phyloP scores from a whole-genome alignment of 176 grass and related monocot genomes.

The Miscanthus lutarioriparius region DNA sequence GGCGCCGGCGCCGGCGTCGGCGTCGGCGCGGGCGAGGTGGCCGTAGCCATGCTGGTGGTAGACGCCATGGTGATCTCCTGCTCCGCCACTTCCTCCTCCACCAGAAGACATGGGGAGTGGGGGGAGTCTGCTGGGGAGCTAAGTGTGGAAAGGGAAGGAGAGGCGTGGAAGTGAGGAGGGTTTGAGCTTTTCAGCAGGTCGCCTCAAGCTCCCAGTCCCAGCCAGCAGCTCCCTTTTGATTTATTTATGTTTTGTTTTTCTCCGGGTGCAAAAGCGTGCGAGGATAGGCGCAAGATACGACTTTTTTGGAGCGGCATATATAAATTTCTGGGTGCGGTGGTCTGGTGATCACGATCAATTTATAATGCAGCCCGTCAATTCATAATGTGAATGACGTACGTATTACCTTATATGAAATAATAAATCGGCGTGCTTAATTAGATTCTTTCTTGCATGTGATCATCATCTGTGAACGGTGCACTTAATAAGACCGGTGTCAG shows the following conservation, averaged over 20 bases:
- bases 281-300: conserved; percentile 49
- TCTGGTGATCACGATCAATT: conserved; percentile 33
- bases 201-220: background rate
- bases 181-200: conserved; percentile 37
- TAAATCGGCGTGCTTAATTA: conserved; percentile 9
- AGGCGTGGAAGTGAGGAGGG: conserved; percentile 47
- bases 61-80: conserved; percentile 39
- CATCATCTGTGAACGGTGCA: conserved; percentile 2
- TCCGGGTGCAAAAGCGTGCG: conserved; percentile 26
- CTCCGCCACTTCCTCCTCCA: conserved; percentile 29
- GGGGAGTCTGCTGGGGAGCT: conserved; percentile 1
- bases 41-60: conserved; percentile 15
- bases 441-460: conserved; percentile 35
- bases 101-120: conserved; percentile 53
- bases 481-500: conserved; percentile 14
- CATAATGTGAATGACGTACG: conserved; percentile 29
- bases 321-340: conserved; percentile 30
- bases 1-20: background rate
- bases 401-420: background rate
- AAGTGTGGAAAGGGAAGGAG: conserved; percentile 49
- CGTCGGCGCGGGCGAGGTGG: background rate
- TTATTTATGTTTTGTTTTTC: conserved; percentile 22
- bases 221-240: conserved; percentile 25
- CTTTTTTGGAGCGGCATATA: conserved; percentile 43
- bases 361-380: conserved; percentile 38